These are phyloP conservation scores for Puccinia polysora DNA, from an alignment of 1,284 basidiomycete species.

Conservation along the genomic window DNA sequence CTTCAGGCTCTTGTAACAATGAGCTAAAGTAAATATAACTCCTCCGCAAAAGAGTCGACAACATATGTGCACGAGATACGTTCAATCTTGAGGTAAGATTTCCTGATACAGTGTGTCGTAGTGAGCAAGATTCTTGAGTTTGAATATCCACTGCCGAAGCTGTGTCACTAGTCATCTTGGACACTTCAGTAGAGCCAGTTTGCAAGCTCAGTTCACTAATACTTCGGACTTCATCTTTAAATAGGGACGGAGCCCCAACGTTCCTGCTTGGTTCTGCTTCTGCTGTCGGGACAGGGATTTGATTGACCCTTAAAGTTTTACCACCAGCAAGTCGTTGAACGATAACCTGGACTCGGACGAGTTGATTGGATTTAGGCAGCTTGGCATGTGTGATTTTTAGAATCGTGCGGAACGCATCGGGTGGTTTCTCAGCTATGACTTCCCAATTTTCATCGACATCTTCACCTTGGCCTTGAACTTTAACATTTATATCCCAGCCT, in stretches of 20 bases:
- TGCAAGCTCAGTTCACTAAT: conserved; percentile 63
- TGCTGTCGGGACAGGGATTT: conserved; percentile 67
- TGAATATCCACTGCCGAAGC: conserved; percentile 28
- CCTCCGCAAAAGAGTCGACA: conserved; percentile 75
- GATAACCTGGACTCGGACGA: conserved; percentile 70
- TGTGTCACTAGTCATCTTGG: conserved; percentile 25
- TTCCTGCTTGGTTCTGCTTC: conserved; percentile 64
- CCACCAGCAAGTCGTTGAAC: conserved; percentile 69
- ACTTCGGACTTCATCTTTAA: conserved; percentile 65
- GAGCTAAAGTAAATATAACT: conserved; percentile 99
- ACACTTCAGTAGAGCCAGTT: conserved; percentile 30
- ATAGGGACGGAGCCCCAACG: neutral
- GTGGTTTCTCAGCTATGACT: conserved; percentile 64
- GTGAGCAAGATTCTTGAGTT: conserved; percentile 20
- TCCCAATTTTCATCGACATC: conserved; percentile 48
- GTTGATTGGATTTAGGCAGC: conserved; percentile 66
- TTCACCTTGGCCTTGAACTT: conserved; percentile 62
- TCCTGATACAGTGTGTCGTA: neutral
- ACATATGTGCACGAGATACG: conserved; percentile 49
- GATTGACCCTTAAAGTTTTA: conserved; percentile 72
- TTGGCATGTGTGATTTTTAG: conserved; percentile 54
- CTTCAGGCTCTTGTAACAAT: conserved; percentile 91
- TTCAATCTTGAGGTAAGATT: neutral
- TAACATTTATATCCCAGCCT: conserved; percentile 81
- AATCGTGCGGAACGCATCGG: conserved; percentile 29